Conservation (phyloP, 192 early-diverging fungal genomes). For the Coemansia reversa region DNA sequence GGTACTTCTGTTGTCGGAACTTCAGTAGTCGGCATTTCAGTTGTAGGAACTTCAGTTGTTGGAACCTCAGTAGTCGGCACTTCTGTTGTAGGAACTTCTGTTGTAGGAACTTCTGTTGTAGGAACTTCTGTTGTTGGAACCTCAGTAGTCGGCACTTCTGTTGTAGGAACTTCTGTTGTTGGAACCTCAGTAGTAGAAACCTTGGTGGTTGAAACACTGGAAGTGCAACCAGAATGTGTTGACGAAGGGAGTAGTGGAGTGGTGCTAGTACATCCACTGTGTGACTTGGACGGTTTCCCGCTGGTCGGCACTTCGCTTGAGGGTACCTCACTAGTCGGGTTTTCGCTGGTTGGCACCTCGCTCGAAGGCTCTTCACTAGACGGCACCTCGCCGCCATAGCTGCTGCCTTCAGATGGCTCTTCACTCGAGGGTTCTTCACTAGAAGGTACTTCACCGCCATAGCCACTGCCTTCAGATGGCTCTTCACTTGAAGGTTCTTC, state of each 20-base stretch:
- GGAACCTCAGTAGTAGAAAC: conserved; percentile 26
- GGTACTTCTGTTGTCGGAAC: conserved; percentile 19
- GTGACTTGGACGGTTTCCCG: neutral
- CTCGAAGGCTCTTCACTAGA: conserved; percentile 10
- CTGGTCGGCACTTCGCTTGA: conserved; percentile 6
- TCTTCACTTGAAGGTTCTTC: conserved; percentile 23
- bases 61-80: conserved; percentile 27
- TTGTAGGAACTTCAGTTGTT: conserved; percentile 17
- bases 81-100: conserved; percentile 9
- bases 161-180: conserved; percentile 4
- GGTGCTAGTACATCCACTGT: conserved; percentile 2
- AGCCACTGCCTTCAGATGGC: conserved; percentile 12
- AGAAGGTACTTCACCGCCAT: conserved; percentile 13
- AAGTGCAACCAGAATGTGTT: neutral
- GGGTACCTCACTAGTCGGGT: conserved; percentile 10
- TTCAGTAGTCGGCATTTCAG: conserved; percentile 18
- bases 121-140: conserved; percentile 16
- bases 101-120: conserved; percentile 25
- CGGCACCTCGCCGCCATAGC: conserved; percentile 15
- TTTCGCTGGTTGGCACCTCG: conserved; percentile 8
- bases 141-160: conserved; percentile 2
- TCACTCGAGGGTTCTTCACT: conserved; percentile 10
- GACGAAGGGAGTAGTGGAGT: conserved; percentile 3
- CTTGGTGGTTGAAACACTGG: conserved; percentile 11
- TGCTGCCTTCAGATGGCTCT: conserved; percentile 7